Evolutionary conservation across 345 rosid species (phyloP).

Genomic region (Salix suchowensis): DNA sequence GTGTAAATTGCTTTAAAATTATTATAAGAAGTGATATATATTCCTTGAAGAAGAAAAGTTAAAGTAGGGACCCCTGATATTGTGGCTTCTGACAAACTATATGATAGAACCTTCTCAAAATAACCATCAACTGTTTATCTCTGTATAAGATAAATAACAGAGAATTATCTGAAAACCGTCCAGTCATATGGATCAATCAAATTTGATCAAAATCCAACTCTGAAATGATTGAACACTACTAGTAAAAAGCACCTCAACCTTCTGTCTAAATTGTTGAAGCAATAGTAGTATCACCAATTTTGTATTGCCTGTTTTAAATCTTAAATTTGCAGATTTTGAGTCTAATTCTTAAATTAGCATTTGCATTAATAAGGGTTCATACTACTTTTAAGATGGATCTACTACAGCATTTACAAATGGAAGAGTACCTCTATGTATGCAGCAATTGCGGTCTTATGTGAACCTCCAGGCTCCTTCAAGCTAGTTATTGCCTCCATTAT

Average conservation of each 20-base stretch:
- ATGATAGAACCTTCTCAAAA: background rate
- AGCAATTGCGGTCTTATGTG: constrained; percentile 79
- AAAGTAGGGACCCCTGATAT: background rate
- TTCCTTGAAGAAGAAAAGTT: background rate
- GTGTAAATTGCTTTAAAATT: background rate
- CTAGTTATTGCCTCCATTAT: constrained; percentile 80
- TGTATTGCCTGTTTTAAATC: background rate
- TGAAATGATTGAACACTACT: background rate
- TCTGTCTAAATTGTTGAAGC: background rate
- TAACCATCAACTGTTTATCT: background rate
- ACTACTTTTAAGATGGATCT: background rate
- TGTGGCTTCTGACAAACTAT: background rate
- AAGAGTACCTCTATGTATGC: constrained; percentile 76
- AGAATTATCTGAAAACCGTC: background rate
- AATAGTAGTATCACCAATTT: background rate
- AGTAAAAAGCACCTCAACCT: background rate
- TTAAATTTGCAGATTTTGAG: background rate
- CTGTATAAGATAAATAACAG: background rate
- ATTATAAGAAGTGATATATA: background rate
- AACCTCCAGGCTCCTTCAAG: constrained; percentile 91
- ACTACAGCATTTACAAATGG: background rate
- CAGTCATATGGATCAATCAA: background rate
- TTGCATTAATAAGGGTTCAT: background rate
- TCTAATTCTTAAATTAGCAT: background rate
- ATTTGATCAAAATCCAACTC: background rate